Evolutionary conservation across 2,329 filamentous ascomycete species (phyloP).

Genomic region (Alternaria hordeiaustralica): DNA sequence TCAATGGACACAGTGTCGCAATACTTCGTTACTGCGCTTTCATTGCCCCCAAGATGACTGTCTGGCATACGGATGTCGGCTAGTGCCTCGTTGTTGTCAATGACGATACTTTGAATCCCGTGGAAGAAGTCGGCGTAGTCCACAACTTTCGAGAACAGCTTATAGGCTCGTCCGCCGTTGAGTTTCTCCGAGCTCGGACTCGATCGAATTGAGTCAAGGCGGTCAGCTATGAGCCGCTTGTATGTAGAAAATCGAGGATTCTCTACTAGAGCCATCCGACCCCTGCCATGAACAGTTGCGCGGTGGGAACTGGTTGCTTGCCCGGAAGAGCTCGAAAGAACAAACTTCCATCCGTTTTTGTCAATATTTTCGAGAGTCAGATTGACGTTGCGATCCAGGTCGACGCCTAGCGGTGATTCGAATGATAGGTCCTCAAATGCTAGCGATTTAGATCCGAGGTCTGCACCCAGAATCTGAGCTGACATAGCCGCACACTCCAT

Average conservation of each 20-base stretch:
- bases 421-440: constrained; percentile 15
- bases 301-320: neutral
- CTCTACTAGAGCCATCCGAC: constrained; percentile 1
- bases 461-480: neutral
- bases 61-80: constrained; percentile 11
- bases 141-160: constrained; percentile 23
- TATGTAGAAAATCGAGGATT: constrained; percentile 10
- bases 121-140: constrained; percentile 18
- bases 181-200: constrained; percentile 13
- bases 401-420: constrained; percentile 14
- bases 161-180: constrained; percentile 19
- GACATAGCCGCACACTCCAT: constrained; percentile 28
- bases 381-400: constrained; percentile 5
- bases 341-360: constrained; percentile 4
- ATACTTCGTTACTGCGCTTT: constrained; percentile 11
- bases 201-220: constrained; percentile 1
- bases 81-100: constrained; percentile 19
- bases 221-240: constrained; percentile 15
- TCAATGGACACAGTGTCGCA: constrained; percentile 26
- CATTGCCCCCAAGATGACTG: constrained; percentile 10
- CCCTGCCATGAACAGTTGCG: constrained; percentile 8
- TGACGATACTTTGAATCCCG: constrained; percentile 18
- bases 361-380: constrained; percentile 1
- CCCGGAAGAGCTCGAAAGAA: constrained; percentile 5
- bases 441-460: constrained; percentile 2